Base-by-base conservation (phyloP, 176 grass and related monocot genomes). In the Secale cereale region DNA sequence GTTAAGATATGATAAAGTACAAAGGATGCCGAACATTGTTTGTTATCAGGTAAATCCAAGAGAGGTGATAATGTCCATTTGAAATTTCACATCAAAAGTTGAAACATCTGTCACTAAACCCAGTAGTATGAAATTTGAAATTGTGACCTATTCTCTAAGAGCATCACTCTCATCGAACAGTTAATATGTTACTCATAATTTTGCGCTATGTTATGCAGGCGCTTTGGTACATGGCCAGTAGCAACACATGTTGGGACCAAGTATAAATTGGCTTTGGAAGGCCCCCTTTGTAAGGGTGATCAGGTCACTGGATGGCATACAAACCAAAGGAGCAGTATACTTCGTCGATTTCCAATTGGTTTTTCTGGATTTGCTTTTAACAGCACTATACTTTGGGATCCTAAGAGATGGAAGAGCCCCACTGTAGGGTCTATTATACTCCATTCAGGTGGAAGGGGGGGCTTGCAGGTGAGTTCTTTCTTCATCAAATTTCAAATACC, bases 281-380 rank as follows among this genome's bases (percentile, higher is more conserved):
- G 95, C 1, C 95, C 95, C 19, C 77, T 94, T 81, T 97, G 95
- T 87, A 89, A 78, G 40, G 88, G 92, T 59, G 89, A 90, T 89
- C 83, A 83, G 66, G 95, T 97, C 17, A 91, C 90, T 81, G 95
- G 95, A 78, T 97, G 95, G 95, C 95, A 94, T 78, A 83, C 87
- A 81, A 92, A 97, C 64, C 84, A 82, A 73, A 68, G 78, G 81
- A 91, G 84, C 67, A 85, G 80, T 79, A 79, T 87, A 45, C 31
- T 83, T 78, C 81, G 90, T 65, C 91, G 92, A 73, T 94, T 94
- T 59, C 95, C 88, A 77, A 72, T 90, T 68, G 85, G 88, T 59
- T 90, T 94, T 74, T 85, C 95, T 78, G 92, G 92, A 41, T 90
- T 97, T 92, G 95, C 95, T 77, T 97, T 97, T 85, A 94, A 97